Base-by-base conservation (phyloP, 2,329 filamentous ascomycete genomes). In the Echinosphaeria canescens region DNA sequence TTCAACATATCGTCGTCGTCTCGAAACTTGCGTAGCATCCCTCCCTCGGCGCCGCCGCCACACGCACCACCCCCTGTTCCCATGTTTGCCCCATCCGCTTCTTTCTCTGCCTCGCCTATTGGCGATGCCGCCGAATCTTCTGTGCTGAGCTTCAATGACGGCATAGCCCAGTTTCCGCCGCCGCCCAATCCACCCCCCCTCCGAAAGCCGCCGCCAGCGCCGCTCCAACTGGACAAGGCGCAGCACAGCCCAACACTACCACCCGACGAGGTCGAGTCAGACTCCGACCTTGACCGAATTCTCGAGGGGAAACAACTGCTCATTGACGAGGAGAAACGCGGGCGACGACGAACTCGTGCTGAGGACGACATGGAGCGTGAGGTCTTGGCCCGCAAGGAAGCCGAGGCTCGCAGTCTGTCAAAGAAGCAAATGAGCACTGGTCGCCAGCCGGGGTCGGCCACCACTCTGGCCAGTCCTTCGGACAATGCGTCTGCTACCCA, bases 331-430 rank as follows among this genome's bases (percentile, higher is more conserved):
- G 54, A 62, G 10, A 54, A 68, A 27, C 64, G 84, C 33, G 85
- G 82, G 7, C 66, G 82, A 31, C 62, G 80, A 37, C 80, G 75
- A 46, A 92, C 82, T 3, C 65, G 84, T 27, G 81, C 85, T 44
- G 80, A 92, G 33, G 84, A 93, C 39, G 81, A 93, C 36, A 61
- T 62, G 29, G 65, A 80, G 29, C 68, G 84, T 25, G 79, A 85
- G 42, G 56, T 68, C 10, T 46, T 71, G n/a, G 67, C 63, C 2
- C 44, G 63, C 25, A 61, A 69, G 40, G 71, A 82, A 38, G 65
- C 73, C 10, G 73, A 80, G 40, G 58, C 62, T 15, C 62, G 74
- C 31, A 82, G 75, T 45, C 51, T 66, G 16, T 84, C 78, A 0
- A 79, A 76, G 44, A 80, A 76, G 55, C 72, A 60, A 44, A 71